A percentile compares a stretch with the other conserved stretches of the same genome.
Evolutionary conservation across 2,329 filamentous ascomycete genomes (phyloP).

Genomic region (Verticillium albo-atrum): DNA sequence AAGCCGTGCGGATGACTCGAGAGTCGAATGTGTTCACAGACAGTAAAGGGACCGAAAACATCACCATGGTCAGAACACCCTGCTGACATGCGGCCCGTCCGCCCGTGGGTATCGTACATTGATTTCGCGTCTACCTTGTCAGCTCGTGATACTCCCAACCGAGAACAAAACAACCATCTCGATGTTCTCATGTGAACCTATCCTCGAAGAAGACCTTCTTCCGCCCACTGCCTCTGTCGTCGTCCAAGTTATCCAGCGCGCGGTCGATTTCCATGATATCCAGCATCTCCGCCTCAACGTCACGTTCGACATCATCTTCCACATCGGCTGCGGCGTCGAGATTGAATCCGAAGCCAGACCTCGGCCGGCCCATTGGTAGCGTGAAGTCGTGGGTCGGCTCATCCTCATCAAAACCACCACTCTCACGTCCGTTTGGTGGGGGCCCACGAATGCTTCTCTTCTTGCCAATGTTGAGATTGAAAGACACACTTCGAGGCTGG

Average conservation of each 20-base stretch:
- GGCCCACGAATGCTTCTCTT: conserved; percentile 7
- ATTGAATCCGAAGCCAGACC: conserved; percentile 44
- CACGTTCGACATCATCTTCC: conserved; percentile 43
- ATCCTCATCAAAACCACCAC: conserved; percentile 4
- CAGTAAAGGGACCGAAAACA: background rate
- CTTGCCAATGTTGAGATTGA: conserved; percentile 46
- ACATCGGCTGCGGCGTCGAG: conserved; percentile 49
- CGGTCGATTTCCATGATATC: conserved; percentile 64
- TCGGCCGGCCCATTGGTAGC: conserved; percentile 21
- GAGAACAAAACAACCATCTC: background rate
- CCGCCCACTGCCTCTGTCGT: conserved; percentile 38
- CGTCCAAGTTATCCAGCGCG: conserved; percentile 51
- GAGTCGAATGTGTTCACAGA: background rate
- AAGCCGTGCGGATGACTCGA: conserved; percentile 56
- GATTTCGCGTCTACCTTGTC: conserved; percentile 8
- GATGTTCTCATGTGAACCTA: background rate
- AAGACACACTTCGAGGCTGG: conserved; percentile 33
- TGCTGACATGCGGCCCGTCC: background rate
- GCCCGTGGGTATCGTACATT: conserved; percentile 34
- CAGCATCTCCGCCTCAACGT: conserved; percentile 57
- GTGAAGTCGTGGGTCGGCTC: conserved; percentile 15
- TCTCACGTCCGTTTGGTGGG: conserved; percentile 3
- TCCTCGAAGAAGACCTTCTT: conserved; percentile 51
- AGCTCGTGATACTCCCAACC: background rate
- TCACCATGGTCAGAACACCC: background rate